Evolutionary conservation across 352 stramenopile species (phyloP), one percentile per base, ranked within the genome.

Genomic region (Pythium phragmitis): DNA sequence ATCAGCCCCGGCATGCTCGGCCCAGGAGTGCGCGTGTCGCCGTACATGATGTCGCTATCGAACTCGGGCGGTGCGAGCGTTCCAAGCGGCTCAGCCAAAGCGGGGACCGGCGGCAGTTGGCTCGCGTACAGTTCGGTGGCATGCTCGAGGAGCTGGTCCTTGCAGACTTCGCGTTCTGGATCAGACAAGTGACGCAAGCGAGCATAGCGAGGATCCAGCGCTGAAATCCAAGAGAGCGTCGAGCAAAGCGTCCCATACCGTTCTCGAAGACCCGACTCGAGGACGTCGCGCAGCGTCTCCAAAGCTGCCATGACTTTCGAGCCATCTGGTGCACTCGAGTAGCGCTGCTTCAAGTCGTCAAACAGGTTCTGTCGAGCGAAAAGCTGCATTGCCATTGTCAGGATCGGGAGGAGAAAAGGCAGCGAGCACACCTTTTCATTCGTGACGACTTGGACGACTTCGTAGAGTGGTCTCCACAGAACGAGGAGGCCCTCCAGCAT

Each of bases 131-230:
- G 21, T 16, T 73, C 71, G 9, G 64, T 62, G 16, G 66, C 55
- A 17, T 63, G 36, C 9, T 69, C 47, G 0, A 73, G 53, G 0
- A 73, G 60, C 26, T 58, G 33, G 11, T 60, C 45, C 23, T 65
- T 68, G 56, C 60, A 68, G 7, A 48, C 36, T 42, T 81, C 73
- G 19, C 71, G 73, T 42, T 76, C 65, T n/a, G 70, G 65, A 16
- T 81, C 76, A 0, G 55, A 65, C 23, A 88, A 21, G 34, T 86
- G 76, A 3, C 70, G 73, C 66, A 84, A 69, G 5, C 72, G 69
- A 21, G 65, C 77, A 30, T 82, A 80, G 6, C 75, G 69, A 30
- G 77, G 77, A 51, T 88, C 79, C 17, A 85, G 47, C 17, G 70
- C 57, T 11, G 75, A 73, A 17, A 77, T 74, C 79, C 79, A 88